These are phyloP conservation scores for Ophiostoma montium DNA, from an alignment of 2,329 filamentous ascomycete species.

Conservation along the genomic window DNA sequence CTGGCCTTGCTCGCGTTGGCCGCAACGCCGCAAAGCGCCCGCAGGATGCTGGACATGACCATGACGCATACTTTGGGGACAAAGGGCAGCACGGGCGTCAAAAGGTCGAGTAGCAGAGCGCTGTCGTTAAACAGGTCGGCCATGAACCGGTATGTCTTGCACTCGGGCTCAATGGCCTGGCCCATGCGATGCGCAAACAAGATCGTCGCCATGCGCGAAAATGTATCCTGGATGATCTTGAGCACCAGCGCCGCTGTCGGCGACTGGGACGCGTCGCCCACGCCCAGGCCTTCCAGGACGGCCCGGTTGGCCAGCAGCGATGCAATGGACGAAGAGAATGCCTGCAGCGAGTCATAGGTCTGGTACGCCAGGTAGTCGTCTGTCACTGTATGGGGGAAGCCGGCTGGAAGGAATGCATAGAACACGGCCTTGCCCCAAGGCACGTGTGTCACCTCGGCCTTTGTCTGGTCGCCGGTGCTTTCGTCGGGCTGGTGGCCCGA, in stretches of 20 bases:
- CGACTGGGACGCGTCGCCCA: slow-evolving; percentile 65
- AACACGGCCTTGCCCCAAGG: slow-evolving; percentile 29
- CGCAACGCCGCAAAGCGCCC: slow-evolving; percentile 70
- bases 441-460: slow-evolving; percentile 20
- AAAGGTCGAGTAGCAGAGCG: slow-evolving; percentile 72
- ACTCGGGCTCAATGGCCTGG: slow-evolving; percentile 74
- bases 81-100: slow-evolving; percentile 57
- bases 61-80: slow-evolving; percentile 35
- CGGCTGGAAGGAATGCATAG: slow-evolving; percentile 70
- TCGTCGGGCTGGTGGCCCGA: slow-evolving; percentile 10
- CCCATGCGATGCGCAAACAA: slow-evolving; percentile 73
- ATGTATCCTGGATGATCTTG: slow-evolving; percentile 68
- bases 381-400: slow-evolving; percentile 79
- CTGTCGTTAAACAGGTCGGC: slow-evolving; percentile 83
- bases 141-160: slow-evolving; percentile 76
- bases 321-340: slow-evolving; percentile 71
- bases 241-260: slow-evolving; percentile 71
- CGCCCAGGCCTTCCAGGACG: slow-evolving; percentile 65
- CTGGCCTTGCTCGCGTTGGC: slow-evolving; percentile 84
- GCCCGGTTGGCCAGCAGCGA: slow-evolving; percentile 68
- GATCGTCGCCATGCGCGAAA: slow-evolving; percentile 72
- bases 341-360: slow-evolving; percentile 62
- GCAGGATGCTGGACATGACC: slow-evolving; percentile 34
- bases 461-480: slow-evolving; percentile 6
- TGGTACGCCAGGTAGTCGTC: slow-evolving; percentile 68